A percentile compares a stretch with the other conserved stretches of the same genome.
Evolutionary conservation across 169 alveolate genomes (phyloP).

Genomic region (Cryptosporidium xiaoi): DNA sequence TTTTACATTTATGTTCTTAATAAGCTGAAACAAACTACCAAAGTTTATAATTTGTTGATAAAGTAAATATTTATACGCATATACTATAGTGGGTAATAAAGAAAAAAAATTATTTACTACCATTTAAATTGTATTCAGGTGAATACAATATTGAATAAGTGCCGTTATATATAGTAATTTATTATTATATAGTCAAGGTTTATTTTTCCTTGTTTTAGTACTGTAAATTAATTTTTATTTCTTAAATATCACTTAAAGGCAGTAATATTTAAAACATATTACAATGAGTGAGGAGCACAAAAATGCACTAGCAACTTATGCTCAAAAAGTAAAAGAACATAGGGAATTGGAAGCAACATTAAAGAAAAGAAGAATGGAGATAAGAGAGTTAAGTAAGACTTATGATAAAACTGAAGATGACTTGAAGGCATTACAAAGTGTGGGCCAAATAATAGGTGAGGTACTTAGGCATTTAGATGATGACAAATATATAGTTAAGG

Average conservation of each 20-base stretch:
- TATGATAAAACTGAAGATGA: constrained; percentile 96
- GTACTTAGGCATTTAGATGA: constrained; percentile 93
- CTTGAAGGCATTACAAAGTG: constrained; percentile 95
- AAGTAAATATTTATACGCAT: no score
- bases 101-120: no score
- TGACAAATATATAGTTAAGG: constrained; percentile 95
- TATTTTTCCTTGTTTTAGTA: no score
- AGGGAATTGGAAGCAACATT: constrained; percentile 75
- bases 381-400: constrained; percentile 83
- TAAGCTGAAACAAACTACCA: no score
- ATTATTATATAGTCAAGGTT: no score
- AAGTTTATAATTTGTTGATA: no score
- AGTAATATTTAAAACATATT: background rate
- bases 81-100: no score
- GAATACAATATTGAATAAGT: no score
- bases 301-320: constrained; percentile 74
- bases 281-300: constrained; percentile 50
- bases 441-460: constrained; percentile 98
- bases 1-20: no score
- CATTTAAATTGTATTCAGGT: no score
- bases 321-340: constrained; percentile 80
- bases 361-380: constrained; percentile 81
- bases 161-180: no score
- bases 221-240: no score
- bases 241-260: background rate